Percentiles rank a stretch among this genome's conserved stretches.
Conservation (phyloP, 2,329 filamentous ascomycete species). For the Chalaropsis thielavioides region DNA sequence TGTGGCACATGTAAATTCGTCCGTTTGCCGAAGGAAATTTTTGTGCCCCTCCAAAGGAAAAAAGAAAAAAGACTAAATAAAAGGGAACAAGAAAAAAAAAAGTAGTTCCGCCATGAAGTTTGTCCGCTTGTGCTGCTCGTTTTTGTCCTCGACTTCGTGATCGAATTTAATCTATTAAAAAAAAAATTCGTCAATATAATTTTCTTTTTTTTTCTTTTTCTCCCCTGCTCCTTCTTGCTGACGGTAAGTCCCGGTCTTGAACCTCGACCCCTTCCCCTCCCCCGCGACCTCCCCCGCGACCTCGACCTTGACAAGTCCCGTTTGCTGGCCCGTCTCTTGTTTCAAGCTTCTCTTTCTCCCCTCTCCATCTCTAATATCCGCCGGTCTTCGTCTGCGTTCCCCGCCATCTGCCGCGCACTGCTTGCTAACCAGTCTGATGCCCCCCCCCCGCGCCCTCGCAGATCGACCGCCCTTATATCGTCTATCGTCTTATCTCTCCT, state of each 20-base stretch:
- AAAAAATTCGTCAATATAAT: background rate
- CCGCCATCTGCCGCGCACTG: conserved; percentile 1
- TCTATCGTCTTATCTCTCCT: background rate
- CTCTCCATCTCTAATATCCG: background rate
- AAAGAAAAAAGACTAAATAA: background rate
- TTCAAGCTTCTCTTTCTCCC: background rate
- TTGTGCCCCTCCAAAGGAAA: background rate
- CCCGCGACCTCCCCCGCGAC: background rate
- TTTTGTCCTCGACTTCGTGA: background rate
- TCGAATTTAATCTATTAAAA: background rate
- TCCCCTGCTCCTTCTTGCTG: background rate
- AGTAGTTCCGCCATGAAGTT: background rate
- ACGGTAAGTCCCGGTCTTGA: background rate
- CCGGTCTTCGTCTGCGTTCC: conserved; percentile 2
- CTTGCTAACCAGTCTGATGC: background rate
- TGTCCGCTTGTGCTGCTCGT: background rate
- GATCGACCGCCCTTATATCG: background rate
- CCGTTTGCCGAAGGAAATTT: background rate
- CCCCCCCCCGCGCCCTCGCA: background rate
- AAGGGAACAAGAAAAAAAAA: background rate
- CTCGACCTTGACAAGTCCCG: background rate
- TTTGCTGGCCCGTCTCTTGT: background rate
- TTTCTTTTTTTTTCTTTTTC: background rate
- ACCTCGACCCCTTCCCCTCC: background rate
- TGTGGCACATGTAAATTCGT: background rate